phyloP scores from a whole-genome alignment of 1,139 yeast species.

The Nakaseomyces delphensis region DNA sequence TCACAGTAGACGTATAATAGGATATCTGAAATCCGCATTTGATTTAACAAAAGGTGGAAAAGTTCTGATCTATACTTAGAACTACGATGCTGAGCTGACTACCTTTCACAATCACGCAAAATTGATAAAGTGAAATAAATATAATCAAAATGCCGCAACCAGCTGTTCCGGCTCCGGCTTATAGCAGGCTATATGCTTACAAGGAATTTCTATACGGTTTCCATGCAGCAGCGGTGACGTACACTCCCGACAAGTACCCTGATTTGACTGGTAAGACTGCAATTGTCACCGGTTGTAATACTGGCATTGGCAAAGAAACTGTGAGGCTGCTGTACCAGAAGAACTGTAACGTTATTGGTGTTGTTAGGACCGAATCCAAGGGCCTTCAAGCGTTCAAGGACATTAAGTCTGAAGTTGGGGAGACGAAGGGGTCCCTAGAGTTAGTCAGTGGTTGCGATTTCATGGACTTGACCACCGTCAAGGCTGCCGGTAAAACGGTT shows the following conservation, averaged over 20 bases:
- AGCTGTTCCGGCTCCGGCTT: constrained; percentile 20
- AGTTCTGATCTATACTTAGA: too few relatives aligned
- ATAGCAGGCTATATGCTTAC: constrained; percentile 12
- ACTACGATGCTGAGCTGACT: too few relatives aligned
- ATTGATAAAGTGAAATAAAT: too few relatives aligned
- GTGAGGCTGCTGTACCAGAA: constrained; percentile 35
- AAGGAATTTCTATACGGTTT: constrained; percentile 14
- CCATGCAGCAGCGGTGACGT: constrained; percentile 28
- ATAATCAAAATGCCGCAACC: constrained; percentile 3
- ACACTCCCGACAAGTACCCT: constrained; percentile 36
- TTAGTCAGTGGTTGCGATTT: constrained; percentile 36
- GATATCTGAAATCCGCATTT: too few relatives aligned
- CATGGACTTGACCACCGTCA: constrained; percentile 38
- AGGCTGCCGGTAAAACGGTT: constrained; percentile 35
- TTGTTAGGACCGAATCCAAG: constrained; percentile 35
- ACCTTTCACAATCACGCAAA: too few relatives aligned
- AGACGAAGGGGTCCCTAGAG: constrained; percentile 20
- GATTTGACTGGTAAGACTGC: constrained; percentile 38
- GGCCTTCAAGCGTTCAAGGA: constrained; percentile 33
- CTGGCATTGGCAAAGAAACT: constrained; percentile 41
- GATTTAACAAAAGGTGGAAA: too few relatives aligned
- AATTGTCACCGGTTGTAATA: constrained; percentile 40
- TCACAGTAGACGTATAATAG: too few relatives aligned
- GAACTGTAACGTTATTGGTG: constrained; percentile 39
- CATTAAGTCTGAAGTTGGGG: constrained; percentile 24